Evolutionary conservation across 371 early-diverging fungal genomes (phyloP).

Genomic region (Vairimorpha necatrix): DNA sequence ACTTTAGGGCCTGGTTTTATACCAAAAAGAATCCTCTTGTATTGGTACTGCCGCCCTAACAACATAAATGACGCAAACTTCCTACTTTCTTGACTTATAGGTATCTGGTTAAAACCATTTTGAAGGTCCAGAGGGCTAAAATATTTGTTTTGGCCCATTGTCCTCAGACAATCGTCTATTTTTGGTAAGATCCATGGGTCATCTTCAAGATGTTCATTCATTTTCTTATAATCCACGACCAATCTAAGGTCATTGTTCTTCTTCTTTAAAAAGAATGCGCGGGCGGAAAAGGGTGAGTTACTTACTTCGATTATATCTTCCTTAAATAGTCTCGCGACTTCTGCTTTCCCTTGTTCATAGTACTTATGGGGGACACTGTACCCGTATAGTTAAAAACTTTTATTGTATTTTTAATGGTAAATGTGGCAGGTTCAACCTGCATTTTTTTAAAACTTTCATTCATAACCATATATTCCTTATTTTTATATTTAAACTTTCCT

Average conservation of each 20-base stretch:
- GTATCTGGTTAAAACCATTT: not conserved
- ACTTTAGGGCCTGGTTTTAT: constrained; percentile 7
- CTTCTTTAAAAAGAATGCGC: constrained; percentile 33
- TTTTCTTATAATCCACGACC: constrained; percentile 32
- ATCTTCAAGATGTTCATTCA: constrained; percentile 15
- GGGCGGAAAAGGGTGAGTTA: not conserved
- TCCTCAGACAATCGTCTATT: constrained; percentile 20
- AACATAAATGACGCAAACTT: not conserved
- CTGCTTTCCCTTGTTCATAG: not conserved
- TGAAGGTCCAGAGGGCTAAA: not conserved
- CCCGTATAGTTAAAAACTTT: too few relatives aligned
- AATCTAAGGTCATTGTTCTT: constrained; percentile 16
- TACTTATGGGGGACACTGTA: too few relatives aligned
- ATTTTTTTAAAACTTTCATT: too few relatives aligned
- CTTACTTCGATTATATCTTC: not conserved
- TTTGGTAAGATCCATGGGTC: not conserved
- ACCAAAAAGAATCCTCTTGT: constrained; percentile 25
- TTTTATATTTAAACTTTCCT: too few relatives aligned
- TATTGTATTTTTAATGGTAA: too few relatives aligned
- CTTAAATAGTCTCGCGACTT: not conserved
- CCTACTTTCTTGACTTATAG: not conserved
- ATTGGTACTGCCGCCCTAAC: not conserved
- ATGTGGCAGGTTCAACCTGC: too few relatives aligned
- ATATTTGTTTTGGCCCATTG: constrained; percentile 41
- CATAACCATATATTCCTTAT: too few relatives aligned